Conservation (phyloP, 164 flowering plant genomes). For the Tetracentron sinense region DNA sequence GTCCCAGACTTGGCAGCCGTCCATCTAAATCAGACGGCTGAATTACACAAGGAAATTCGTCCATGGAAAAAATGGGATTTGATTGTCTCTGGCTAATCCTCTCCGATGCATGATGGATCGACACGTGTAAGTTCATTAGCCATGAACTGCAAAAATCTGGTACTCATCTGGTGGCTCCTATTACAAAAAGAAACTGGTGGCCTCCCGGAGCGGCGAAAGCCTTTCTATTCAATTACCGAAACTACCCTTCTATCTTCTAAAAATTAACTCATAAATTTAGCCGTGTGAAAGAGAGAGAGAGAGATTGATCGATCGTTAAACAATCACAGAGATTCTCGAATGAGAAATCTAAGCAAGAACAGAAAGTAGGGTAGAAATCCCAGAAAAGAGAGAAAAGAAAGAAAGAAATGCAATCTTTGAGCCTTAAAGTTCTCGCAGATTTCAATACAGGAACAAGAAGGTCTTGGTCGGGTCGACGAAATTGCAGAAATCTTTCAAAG, state of each 20-base stretch:
- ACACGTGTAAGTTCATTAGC: background rate
- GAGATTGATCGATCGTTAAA: background rate
- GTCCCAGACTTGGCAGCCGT: too few relatives aligned
- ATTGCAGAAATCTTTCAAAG: constrained; percentile 5
- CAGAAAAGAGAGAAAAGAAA: background rate
- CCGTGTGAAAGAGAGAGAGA: background rate
- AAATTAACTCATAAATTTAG: too few relatives aligned
- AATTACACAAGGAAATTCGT: too few relatives aligned
- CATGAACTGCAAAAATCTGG: background rate
- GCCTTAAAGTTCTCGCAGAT: constrained; percentile 33
- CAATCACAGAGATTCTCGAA: background rate
- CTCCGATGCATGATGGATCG: too few relatives aligned
- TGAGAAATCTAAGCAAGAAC: constrained; percentile 1
- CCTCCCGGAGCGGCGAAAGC: background rate
- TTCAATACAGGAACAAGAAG: constrained; percentile 23
- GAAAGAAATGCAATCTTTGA: constrained; percentile 44
- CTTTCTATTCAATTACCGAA: background rate
- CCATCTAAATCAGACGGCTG: too few relatives aligned
- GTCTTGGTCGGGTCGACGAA: constrained; percentile 12
- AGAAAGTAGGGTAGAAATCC: background rate
- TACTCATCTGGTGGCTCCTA: background rate
- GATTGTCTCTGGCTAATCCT: too few relatives aligned
- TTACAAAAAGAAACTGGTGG: background rate
- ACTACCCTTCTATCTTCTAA: background rate
- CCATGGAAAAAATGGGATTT: too few relatives aligned